Evolutionary conservation across 345 rosid species (phyloP).

Genomic region (Euphorbia peplus): DNA sequence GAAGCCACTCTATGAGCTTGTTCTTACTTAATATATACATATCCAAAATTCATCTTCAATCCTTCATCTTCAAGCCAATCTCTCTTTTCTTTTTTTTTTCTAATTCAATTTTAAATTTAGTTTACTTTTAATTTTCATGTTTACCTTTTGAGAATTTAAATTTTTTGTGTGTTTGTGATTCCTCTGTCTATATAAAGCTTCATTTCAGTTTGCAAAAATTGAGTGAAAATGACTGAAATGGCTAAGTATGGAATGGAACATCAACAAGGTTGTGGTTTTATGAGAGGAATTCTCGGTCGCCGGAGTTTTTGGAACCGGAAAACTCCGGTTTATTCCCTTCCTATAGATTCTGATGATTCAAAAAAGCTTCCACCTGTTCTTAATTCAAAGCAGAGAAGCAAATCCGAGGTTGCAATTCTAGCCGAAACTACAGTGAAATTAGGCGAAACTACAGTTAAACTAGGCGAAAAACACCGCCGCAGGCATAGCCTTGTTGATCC

Average conservation of each 20-base stretch:
- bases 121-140: not conserved
- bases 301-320: constrained; percentile 42
- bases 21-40: constrained; percentile 21
- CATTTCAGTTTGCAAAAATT: not conserved
- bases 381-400: constrained; percentile 30
- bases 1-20: constrained; percentile 55
- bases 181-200: constrained; percentile 6
- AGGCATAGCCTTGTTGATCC: constrained; percentile 22
- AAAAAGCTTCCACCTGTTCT: constrained; percentile 20
- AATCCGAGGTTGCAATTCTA: constrained; percentile 19
- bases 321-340: constrained; percentile 36
- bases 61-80: constrained; percentile 40
- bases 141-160: not conserved
- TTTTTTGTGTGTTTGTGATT: not conserved
- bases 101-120: constrained; percentile 8
- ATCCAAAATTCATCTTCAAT: constrained; percentile 32
- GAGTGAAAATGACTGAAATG: constrained; percentile 24
- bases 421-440: constrained; percentile 17
- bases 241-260: constrained; percentile 26
- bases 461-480: constrained; percentile 25
- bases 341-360: constrained; percentile 18
- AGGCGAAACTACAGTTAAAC: constrained; percentile 22
- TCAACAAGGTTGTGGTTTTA: constrained; percentile 51
- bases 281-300: constrained; percentile 45
- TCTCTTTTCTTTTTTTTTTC: constrained; percentile 6